These are phyloP conservation scores for Corynespora cassiicola DNA, from an alignment of 2,329 filamentous ascomycete species.

Conservation along the genomic window DNA sequence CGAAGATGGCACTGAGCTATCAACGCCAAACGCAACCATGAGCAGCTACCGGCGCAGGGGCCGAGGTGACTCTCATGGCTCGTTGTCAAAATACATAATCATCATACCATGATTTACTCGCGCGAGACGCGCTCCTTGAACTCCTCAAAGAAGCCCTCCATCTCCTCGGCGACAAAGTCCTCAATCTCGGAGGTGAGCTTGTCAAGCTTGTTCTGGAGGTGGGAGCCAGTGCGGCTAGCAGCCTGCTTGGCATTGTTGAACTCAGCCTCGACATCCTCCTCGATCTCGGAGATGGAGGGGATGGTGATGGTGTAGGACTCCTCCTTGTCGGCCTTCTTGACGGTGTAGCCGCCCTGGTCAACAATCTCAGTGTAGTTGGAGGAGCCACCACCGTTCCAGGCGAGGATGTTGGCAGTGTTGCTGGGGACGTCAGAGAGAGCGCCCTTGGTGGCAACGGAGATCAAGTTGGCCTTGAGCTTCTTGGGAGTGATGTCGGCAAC, in stretches of 20 bases:
- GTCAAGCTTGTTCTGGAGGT: conserved; percentile 55
- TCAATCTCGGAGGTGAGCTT: conserved; percentile 52
- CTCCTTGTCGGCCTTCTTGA: conserved; percentile 37
- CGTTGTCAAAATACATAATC: no score
- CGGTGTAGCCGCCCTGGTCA: conserved; percentile 73
- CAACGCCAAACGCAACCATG: no score
- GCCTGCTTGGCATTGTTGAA: conserved; percentile 43
- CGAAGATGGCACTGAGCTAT: no score
- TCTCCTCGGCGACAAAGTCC: conserved; percentile 56
- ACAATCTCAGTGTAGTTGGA: conserved; percentile 90
- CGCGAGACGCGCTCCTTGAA: conserved; percentile 44
- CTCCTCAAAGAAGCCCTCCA: conserved; percentile 64
- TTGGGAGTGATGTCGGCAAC: conserved; percentile 88
- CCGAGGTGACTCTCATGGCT: no score
- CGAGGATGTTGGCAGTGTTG: conserved; percentile 91
- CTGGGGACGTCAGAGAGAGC: conserved; percentile 81
- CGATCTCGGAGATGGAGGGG: conserved; percentile 43
- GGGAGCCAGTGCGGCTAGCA: conserved; percentile 49
- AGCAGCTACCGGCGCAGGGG: no score
- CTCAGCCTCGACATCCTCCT: conserved; percentile 44
- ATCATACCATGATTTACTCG: conserved; percentile 30
- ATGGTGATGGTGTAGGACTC: conserved; percentile 43
- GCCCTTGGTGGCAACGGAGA: conserved; percentile 80
- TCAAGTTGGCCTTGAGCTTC: conserved; percentile 89
- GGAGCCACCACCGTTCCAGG: conserved; percentile 97